These are phyloP conservation scores for Neopestalotiopsis sp. DNA, from an alignment of 2,329 filamentous ascomycete species.

Conservation along the genomic window DNA sequence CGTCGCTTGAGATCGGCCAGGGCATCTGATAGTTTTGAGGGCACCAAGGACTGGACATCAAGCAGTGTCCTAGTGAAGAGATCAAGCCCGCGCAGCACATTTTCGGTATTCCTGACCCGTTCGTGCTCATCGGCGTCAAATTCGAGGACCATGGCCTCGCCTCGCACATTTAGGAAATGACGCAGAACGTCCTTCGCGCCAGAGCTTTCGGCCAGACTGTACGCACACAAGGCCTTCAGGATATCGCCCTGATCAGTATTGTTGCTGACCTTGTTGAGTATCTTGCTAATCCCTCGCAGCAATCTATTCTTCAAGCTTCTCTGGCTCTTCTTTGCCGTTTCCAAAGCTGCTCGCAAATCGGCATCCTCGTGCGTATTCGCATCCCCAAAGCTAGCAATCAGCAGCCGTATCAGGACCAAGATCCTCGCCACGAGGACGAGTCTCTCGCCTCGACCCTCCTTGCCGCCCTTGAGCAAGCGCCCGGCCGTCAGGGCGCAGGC, in stretches of 20 bases:
- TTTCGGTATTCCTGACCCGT: conserved; percentile 45
- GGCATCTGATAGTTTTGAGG: conserved; percentile 72
- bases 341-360: conserved; percentile 48
- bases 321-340: conserved; percentile 68
- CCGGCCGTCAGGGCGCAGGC: conserved; percentile 55
- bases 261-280: conserved; percentile 68
- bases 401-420: conserved; percentile 74
- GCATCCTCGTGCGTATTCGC: conserved; percentile 36
- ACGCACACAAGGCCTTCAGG: conserved; percentile 78
- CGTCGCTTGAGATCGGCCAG: conserved; percentile 71
- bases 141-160: conserved; percentile 68
- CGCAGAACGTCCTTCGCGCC: conserved; percentile 78
- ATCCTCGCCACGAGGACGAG: conserved; percentile 70
- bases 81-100: conserved; percentile 68
- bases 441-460: conserved; percentile 48
- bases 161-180: conserved; percentile 77
- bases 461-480: conserved; percentile 51
- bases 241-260: conserved; percentile 55
- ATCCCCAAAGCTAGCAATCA: conserved; percentile 75
- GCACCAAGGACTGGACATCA: conserved; percentile 78
- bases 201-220: conserved; percentile 80
- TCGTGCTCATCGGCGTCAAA: conserved; percentile 56
- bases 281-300: conserved; percentile 69
- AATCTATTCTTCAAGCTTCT: conserved; percentile 67
- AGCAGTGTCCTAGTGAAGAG: conserved; percentile 80